Conservation (phyloP, 257 asterid genomes). For the Capsicum rhomboideum region DNA sequence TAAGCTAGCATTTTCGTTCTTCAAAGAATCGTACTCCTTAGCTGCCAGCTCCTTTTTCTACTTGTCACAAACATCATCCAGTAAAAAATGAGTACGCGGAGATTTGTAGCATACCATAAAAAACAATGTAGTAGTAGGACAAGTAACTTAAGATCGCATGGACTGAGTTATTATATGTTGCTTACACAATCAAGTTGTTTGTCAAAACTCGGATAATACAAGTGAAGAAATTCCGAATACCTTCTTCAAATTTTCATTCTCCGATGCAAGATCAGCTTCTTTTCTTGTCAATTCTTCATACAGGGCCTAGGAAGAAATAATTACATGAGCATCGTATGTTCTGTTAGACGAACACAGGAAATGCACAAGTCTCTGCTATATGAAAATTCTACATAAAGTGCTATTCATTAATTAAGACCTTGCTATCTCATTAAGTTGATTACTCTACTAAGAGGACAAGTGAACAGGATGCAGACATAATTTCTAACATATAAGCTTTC, state of each 20-base stretch:
- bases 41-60: slow-evolving; percentile 56
- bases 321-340: background rate
- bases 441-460: background rate
- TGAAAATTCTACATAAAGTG: background rate
- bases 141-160: background rate
- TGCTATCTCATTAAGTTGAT: background rate
- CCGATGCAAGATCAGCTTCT: slow-evolving; percentile 34
- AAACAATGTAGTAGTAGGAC: background rate
- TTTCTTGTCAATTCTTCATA: slow-evolving; percentile 35
- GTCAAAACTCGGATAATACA: background rate
- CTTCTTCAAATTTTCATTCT: slow-evolving; percentile 51
- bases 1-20: slow-evolving; percentile 28
- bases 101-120: background rate
- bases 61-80: slow-evolving; percentile 2
- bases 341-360: background rate
- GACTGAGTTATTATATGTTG: background rate
- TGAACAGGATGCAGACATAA: background rate
- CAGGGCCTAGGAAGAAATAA: slow-evolving; percentile 33
- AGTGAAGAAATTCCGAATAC: slow-evolving; percentile 9
- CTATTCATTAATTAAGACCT: background rate
- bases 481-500: background rate
- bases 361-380: background rate
- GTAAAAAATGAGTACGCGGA: background rate
- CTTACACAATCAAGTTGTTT: background rate
- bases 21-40: slow-evolving; percentile 30